Conservation (phyloP, 257 asterid species). For the Jacaranda mimosifolia region DNA sequence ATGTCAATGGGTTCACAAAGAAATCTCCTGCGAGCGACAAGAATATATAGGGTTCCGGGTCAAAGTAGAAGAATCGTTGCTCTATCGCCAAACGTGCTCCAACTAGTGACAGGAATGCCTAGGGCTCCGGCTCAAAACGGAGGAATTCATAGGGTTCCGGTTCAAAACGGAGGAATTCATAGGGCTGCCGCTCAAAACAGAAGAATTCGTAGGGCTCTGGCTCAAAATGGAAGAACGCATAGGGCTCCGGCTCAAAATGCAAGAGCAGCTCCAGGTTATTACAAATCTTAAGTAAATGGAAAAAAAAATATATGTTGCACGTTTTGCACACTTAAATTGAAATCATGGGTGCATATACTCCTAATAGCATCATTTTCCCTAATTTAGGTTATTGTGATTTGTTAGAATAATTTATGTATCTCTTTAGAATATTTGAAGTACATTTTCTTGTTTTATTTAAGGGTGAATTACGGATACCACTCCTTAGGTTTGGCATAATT, state of each 20-base stretch:
- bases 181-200: no score
- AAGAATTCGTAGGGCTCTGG: no score
- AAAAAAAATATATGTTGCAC: slow-evolving; percentile 9
- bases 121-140: no score
- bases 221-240: background rate
- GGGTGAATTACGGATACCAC: no score
- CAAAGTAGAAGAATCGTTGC: no score
- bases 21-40: background rate
- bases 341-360: background rate
- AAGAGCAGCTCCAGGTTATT: slow-evolving; percentile 18
- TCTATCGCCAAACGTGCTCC: no score
- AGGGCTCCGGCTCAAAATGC: slow-evolving; percentile 11
- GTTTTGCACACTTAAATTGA: background rate
- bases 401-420: background rate
- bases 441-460: no score
- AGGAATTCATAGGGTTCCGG: no score
- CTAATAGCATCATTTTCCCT: slow-evolving; percentile 3
- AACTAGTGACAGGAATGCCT: no score
- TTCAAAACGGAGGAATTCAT: no score
- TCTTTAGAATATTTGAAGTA: no score
- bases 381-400: slow-evolving; percentile 6
- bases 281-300: background rate
- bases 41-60: background rate
- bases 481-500: no score
- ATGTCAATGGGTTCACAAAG: slow-evolving; percentile 14